Base-by-base conservation (phyloP, 805 yeast genomes). In the Metschnikowia noctiluminum region DNA sequence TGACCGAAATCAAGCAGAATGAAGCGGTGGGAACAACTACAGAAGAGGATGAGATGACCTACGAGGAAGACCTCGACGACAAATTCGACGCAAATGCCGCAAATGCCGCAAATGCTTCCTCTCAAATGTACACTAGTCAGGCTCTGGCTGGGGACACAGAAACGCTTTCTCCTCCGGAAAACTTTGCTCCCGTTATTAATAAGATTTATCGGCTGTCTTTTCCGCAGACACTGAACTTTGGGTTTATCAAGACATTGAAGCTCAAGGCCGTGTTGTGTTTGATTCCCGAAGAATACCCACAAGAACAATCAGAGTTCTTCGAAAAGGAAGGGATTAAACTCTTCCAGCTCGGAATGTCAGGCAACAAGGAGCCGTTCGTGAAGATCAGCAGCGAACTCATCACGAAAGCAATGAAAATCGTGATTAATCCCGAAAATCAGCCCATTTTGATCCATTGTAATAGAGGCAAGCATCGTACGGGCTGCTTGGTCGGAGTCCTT, bases 381-480 rank as follows among this genome's bases (percentile, higher is more conserved):
- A 85, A 87, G 58, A 82, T 81, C 51, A 73, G 77, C 47, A 74
- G 78, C 58, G 84, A 82, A 34, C 72, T 86, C 35, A 81, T 94
- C 30, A 85, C 91, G 1, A 80, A 81, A 50, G 97, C 97, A 0
- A 71, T 92, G 54, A 83, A 85, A 62, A 85, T 90, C 32, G 88
- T 89, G 12, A 65, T 89, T 13, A 77, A 94, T 60, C 97, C 97
- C 0, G 82, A 64, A 21, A 92, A 94, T 66, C 98, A 90, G 50
- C 99, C 99, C 1, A 73, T 94, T 11, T 71, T 94, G 54, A 88
- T 94, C 39, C 99, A 94, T 66, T 94, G 99, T 69, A 94, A 94
- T 68, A 73, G 97, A 50, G 99, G 99, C 10, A 94, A 92, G 65
- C 99, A 94, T 65, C 77, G 99, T 57, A 94, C 99, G 0, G 99